phyloP scores from a whole-genome alignment of 805 yeast genomes.

The Wickerhamiella shivajii region DNA sequence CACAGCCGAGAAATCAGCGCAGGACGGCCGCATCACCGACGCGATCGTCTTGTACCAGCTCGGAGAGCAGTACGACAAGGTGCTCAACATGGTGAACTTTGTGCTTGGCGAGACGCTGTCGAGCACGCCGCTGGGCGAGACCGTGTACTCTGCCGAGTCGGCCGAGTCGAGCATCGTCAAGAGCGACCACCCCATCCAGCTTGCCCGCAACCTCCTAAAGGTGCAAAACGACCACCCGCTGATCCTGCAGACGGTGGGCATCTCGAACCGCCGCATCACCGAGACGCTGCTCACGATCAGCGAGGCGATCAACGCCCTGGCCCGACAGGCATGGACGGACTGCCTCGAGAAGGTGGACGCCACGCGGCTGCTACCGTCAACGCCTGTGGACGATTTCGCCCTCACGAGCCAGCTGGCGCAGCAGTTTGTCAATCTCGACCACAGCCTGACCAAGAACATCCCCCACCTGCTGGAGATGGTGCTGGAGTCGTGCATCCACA shows the following conservation, averaged over 20 bases:
- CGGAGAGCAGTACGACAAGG: slow-evolving; percentile 76
- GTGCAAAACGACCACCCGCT: slow-evolving; percentile 39
- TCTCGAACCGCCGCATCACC: slow-evolving; percentile 49
- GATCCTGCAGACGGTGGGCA: slow-evolving; percentile 41
- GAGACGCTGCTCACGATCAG: slow-evolving; percentile 49
- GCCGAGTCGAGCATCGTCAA: slow-evolving; percentile 7
- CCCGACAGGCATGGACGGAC: slow-evolving; percentile 42
- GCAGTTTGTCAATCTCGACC: slow-evolving; percentile 49
- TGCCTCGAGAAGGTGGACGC: slow-evolving; percentile 41
- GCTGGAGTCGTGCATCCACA: slow-evolving; percentile 58
- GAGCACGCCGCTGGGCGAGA: slow-evolving; percentile 51
- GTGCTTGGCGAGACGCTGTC: slow-evolving; percentile 65
- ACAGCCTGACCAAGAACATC: slow-evolving; percentile 58
- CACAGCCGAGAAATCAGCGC: slow-evolving; percentile 77
- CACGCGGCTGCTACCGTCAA: slow-evolving; percentile 53
- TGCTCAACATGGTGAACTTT: slow-evolving; percentile 56
- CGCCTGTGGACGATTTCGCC: slow-evolving; percentile 30
- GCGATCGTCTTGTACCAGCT: slow-evolving; percentile 75
- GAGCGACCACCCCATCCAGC: slow-evolving; percentile 21
- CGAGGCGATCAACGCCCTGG: slow-evolving; percentile 45
- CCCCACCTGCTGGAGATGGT: slow-evolving; percentile 69
- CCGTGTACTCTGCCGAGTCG: slow-evolving; percentile 28
- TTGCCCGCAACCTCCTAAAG: slow-evolving; percentile 27
- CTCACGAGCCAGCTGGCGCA: slow-evolving; percentile 55
- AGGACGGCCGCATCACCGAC: slow-evolving; percentile 79